Conservation (phyloP, 2,329 filamentous ascomycete genomes). For the Exophiala phaeomuriformis region DNA sequence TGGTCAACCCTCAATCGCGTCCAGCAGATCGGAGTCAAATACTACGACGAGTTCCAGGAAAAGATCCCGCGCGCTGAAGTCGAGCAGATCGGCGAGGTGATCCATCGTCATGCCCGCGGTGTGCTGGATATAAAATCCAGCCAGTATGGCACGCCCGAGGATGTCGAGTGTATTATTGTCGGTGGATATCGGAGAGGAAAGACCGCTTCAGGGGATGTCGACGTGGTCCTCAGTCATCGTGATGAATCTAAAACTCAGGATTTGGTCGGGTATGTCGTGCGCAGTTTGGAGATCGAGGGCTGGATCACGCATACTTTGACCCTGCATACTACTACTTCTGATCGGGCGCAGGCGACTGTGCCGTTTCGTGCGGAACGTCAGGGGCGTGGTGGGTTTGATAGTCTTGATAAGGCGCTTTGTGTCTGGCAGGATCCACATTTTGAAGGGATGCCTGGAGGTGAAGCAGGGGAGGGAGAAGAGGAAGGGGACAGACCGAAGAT, state of each 20-base stretch:
- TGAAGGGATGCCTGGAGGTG: slow-evolving; percentile 22
- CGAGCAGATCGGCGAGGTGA: slow-evolving; percentile 56
- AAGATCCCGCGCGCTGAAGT: slow-evolving; percentile 69
- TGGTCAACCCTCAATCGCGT: slow-evolving; percentile 69
- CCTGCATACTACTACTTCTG: slow-evolving; percentile 61
- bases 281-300: slow-evolving; percentile 57
- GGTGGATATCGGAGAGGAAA: slow-evolving; percentile 81
- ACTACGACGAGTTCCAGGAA: slow-evolving; percentile 73
- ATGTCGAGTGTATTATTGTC: slow-evolving; percentile 58
- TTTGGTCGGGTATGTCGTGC: slow-evolving; percentile 66
- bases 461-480: slow-evolving; percentile 18
- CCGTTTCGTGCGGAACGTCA: slow-evolving; percentile 43
- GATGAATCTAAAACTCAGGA: slow-evolving; percentile 59
- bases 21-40: slow-evolving; percentile 92
- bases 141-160: slow-evolving; percentile 33
- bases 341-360: slow-evolving; percentile 61
- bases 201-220: slow-evolving; percentile 67
- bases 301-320: slow-evolving; percentile 78
- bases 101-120: slow-evolving; percentile 56
- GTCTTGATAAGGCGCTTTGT: slow-evolving; percentile 81
- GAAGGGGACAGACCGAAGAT: background rate
- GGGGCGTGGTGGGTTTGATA: slow-evolving; percentile 65
- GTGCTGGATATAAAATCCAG: slow-evolving; percentile 9
- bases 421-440: slow-evolving; percentile 73
- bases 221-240: slow-evolving; percentile 74